Base-by-base conservation (phyloP, 2,329 filamentous ascomycete genomes). In the Tolypocladium pustulatum region DNA sequence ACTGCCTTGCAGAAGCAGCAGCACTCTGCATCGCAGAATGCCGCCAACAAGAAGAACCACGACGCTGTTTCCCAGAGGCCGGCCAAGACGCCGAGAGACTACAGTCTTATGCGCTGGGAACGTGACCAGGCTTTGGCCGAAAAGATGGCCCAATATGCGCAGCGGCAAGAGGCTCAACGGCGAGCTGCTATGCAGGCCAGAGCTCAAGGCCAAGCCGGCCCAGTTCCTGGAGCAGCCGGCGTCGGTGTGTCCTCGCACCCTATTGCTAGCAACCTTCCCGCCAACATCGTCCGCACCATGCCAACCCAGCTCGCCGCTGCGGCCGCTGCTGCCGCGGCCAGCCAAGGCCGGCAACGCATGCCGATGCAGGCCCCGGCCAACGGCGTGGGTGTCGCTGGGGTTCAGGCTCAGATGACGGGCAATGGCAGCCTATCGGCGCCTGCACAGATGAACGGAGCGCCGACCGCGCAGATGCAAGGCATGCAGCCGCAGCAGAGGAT, bases 91-190 rank as follows among this genome's bases (percentile, higher is more conserved):
- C 94, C 94, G 0, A 84, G 90, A 66, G 91, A 97, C 64, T 96
- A 97, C 70, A 97, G 92, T 68, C 81, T 90, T 57, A 81, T 97
- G 68, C 91, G 94, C 65, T 87, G 88, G 75, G 93, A 97, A 68
- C 85, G 90, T 52, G 93, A 97, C 65, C 80, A 92, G 68, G 79
- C 81, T 62, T 67, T 87, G 59, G 80, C 80, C 25, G 83, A 87
- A 69, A 80, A 81, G 67, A 78, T 86, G 76, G 75, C 78, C 56
- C 76, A 80, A 61, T 78, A 76, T 63, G 75, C 78, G 57, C 78
- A 80, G 63, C 82, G 87, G 59, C 85, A 89, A 69, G 80, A 88
- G 65, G 73, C 74, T 61, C 76, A 80, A 62, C 75, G 82, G 69
- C 76, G 81, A 72, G 74, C 74, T 65, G 74, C 75, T 41, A 65